A percentile compares a stretch with the other conserved stretches of the same genome.
These are phyloP conservation scores for Eutypa lata DNA, from an alignment of 2,329 filamentous ascomycete genomes.

Conservation along the genomic window DNA sequence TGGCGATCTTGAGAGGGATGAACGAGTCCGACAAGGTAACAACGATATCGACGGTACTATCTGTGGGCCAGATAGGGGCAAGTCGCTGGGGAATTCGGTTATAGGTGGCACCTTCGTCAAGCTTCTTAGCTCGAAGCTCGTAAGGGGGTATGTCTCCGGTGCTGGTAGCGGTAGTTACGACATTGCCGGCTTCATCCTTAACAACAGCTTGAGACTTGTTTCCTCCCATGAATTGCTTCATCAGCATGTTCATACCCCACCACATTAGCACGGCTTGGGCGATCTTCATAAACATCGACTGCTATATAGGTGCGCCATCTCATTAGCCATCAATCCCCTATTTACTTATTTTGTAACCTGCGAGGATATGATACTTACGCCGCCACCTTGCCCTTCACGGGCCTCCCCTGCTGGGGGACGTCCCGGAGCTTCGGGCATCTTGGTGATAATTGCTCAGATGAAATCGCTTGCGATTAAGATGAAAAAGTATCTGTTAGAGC, in stretches of 20 bases:
- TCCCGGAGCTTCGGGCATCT: conserved; percentile 31
- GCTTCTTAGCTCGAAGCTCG: conserved; percentile 57
- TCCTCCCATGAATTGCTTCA: conserved; percentile 50
- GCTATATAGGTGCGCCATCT: conserved; percentile 15
- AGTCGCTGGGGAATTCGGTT: conserved; percentile 66
- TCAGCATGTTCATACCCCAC: conserved; percentile 56
- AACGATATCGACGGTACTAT: conserved; percentile 76
- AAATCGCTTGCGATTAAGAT: background rate
- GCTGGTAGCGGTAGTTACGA: conserved; percentile 52
- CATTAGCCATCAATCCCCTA: background rate
- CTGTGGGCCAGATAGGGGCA: conserved; percentile 82
- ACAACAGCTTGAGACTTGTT: conserved; percentile 45
- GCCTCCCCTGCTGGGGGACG: conserved; percentile 25
- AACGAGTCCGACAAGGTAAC: conserved; percentile 80
- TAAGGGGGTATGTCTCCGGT: conserved; percentile 61
- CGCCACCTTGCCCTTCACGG: conserved; percentile 25
- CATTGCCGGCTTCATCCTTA: conserved; percentile 49
- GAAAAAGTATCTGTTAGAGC: conserved; percentile 1
- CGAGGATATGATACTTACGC: conserved; percentile 24
- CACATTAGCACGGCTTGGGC: conserved; percentile 53
- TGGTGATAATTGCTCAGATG: conserved; percentile 6
- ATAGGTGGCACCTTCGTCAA: conserved; percentile 61
- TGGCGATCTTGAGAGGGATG: conserved; percentile 63
- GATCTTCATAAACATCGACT: conserved; percentile 44
- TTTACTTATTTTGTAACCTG: background rate